These are phyloP conservation scores for Euphrasia confusa DNA, from an alignment of 257 asterid genomes.

Conservation along the genomic window DNA sequence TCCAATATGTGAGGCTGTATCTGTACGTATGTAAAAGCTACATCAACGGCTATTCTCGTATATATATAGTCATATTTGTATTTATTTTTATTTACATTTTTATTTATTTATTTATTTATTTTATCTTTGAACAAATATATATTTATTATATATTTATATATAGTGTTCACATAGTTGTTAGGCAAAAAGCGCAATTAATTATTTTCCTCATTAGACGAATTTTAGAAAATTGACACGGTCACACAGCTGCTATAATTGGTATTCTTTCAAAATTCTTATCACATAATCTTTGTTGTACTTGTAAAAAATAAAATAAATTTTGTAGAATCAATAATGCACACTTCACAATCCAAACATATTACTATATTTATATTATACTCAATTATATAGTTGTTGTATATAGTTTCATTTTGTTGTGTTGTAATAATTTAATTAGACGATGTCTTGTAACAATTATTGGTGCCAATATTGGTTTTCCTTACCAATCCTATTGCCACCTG, in stretches of 20 bases:
- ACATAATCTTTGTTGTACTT: too few relatives aligned
- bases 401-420: not conserved
- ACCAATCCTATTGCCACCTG: constrained; percentile 31
- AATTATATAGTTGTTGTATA: not conserved
- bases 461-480: not conserved
- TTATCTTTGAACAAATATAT: too few relatives aligned
- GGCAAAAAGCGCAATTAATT: not conserved
- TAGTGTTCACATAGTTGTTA: too few relatives aligned
- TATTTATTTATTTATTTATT: too few relatives aligned
- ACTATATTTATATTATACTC: not conserved
- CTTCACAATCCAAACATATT: constrained; percentile 3
- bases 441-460: constrained; percentile 28
- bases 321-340: constrained; percentile 38
- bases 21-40: constrained; percentile 34
- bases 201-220: not conserved
- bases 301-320: too few relatives aligned
- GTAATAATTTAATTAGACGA: constrained; percentile 13
- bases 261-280: too few relatives aligned
- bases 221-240: constrained; percentile 31
- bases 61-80: too few relatives aligned
- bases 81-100: too few relatives aligned
- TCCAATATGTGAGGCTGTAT: constrained; percentile 39
- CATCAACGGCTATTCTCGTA: constrained; percentile 34
- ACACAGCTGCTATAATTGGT: too few relatives aligned
- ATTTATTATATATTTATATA: too few relatives aligned